These are phyloP conservation scores for Spathaspora passalidarum DNA, from an alignment of 805 yeast genomes.

Conservation along the genomic window DNA sequence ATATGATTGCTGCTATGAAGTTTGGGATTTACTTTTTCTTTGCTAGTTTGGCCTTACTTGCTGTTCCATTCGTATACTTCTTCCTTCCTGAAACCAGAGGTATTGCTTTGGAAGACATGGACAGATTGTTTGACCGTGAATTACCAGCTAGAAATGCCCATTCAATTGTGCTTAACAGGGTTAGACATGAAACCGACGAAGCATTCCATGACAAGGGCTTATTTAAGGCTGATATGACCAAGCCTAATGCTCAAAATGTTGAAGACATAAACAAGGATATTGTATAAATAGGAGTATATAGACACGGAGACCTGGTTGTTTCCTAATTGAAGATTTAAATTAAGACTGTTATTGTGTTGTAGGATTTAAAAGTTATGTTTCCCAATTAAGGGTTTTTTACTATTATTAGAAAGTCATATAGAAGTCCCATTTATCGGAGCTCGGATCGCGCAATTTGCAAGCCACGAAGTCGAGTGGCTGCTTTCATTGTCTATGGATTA, in stretches of 20 bases:
- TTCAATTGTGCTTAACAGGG: constrained; percentile 13
- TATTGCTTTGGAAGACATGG: constrained; percentile 28
- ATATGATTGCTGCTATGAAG: constrained; percentile 33
- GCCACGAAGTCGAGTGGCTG: no score
- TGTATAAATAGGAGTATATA: not conserved
- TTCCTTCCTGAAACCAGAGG: constrained; percentile 39
- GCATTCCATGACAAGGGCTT: constrained; percentile 13
- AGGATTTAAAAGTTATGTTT: not conserved
- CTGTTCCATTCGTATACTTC: constrained; percentile 37
- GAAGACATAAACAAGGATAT: constrained; percentile 1
- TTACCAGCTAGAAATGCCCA: constrained; percentile 25
- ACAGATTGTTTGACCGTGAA: constrained; percentile 17
- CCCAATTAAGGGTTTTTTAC: not conserved
- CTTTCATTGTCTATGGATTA: no score
- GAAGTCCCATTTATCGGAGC: no score
- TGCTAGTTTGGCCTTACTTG: constrained; percentile 29
- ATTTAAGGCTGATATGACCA: constrained; percentile 16
- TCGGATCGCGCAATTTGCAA: no score
- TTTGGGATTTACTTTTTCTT: constrained; percentile 38
- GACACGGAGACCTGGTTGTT: constrained; percentile 1
- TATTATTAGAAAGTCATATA: not conserved
- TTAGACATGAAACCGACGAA: constrained; percentile 11
- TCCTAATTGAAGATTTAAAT: not conserved
- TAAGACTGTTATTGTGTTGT: not conserved
- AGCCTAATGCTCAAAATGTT: constrained; percentile 3